Base-by-base conservation (phyloP, 441 rosid species). In the Croton laevigatus region DNA sequence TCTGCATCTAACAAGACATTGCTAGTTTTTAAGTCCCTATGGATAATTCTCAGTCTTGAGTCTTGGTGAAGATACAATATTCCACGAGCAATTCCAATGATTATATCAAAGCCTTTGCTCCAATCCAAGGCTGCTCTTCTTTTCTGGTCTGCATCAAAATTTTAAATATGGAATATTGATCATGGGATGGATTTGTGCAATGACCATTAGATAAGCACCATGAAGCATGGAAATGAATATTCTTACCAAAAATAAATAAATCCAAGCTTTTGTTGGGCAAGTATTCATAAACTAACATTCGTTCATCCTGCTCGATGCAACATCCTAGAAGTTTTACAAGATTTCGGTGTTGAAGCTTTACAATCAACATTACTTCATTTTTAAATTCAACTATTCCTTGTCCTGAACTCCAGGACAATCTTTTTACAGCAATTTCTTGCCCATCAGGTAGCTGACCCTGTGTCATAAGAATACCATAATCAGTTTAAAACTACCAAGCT, bases 21-120 rank as follows among this genome's bases (percentile, higher is more conserved):
- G 54, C 94, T 86, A 22, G 89, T 87, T 82, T 87, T 89, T n/a
- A 87, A 80, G 76, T 87, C 89, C 69, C 89, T 79, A 45, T 89
- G 94, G 32, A 89, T 84, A 19, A 89, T 88, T 70, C 86, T 80
- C 49, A 81, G 83, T 76, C 87, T 80, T 0, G 95, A 87, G 73
- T 89, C 93, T 49, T 81, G 76, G 67, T 89, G 91, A 48, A 89
- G 88, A 68, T 88, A 88, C 0, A 85, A 61, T 34, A 89, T 80
- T 1, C 95, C 93, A 61, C 88, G 73, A 40, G 89, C 88, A 52
- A 86, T 85, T 20, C 95, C 91, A 3, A 72, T 72, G 5, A 75
- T 83, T 11, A 88, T 85, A 58, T 82, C 72, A 53, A 83, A 82
- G 17, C 91, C 78, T 71, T 45, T 71, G 66, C 76, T 38, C 95